Percentiles rank a stretch among this genome's conserved stretches.
Conservation (phyloP, 257 asterid genomes). For the Forsythia suspensa region DNA sequence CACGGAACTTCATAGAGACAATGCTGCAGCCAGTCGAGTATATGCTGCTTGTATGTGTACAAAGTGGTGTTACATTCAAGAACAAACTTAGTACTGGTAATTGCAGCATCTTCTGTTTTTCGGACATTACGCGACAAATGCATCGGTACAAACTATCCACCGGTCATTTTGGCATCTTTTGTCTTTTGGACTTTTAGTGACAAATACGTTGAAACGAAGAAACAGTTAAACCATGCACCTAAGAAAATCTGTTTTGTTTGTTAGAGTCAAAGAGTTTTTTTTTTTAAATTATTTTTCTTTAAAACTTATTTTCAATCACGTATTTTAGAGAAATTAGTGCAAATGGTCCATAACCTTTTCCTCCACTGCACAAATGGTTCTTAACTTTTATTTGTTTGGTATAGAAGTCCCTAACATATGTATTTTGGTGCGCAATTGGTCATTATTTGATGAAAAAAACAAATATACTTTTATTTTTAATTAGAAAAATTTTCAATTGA, state of each 20-base stretch:
- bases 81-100: neutral
- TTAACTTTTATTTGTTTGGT: no score
- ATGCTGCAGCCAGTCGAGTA: neutral
- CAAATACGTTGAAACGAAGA: neutral
- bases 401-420: no score
- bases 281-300: no score
- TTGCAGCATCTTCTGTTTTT: neutral
- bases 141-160: neutral
- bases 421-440: no score
- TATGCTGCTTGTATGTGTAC: neutral
- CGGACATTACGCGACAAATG: neutral
- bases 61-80: constrained; percentile 1
- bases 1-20: neutral
- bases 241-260: neutral
- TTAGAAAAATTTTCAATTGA: no score
- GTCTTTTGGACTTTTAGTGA: neutral
- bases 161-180: neutral
- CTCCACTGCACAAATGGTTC: no score
- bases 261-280: no score
- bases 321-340: no score
- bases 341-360: no score
- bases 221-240: neutral
- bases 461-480: no score
- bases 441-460: no score
- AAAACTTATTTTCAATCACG: no score